Evolutionary conservation across 2,329 filamentous ascomycete genomes (phyloP).

Genomic region (Beauveria australis): DNA sequence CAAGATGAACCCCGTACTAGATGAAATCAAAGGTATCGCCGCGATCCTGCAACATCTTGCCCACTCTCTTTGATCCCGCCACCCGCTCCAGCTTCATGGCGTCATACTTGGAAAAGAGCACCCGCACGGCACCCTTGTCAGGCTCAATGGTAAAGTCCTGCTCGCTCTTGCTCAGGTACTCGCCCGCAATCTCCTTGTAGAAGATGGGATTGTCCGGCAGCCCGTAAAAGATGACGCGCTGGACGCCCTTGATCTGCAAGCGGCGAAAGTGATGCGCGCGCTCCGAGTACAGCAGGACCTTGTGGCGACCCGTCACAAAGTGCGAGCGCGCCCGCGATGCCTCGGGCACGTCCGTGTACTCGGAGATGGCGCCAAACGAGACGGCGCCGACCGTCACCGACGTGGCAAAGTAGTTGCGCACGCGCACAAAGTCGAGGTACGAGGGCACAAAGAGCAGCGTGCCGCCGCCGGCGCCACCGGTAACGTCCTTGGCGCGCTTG

Average conservation of each 20-base stretch:
- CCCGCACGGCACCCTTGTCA: constrained; percentile 51
- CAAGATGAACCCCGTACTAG: constrained; percentile 32
- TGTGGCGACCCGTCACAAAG: constrained; percentile 75
- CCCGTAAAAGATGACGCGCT: constrained; percentile 79
- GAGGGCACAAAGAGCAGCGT: constrained; percentile 85
- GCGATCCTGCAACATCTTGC: constrained; percentile 74
- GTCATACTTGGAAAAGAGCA: constrained; percentile 83
- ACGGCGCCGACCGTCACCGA: constrained; percentile 46
- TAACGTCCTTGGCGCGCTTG: constrained; percentile 52
- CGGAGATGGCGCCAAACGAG: constrained; percentile 68
- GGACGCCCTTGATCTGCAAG: constrained; percentile 74
- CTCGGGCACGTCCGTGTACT: constrained; percentile 75
- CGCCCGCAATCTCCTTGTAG: constrained; percentile 67
- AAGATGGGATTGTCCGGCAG: constrained; percentile 82
- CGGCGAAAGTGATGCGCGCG: constrained; percentile 94
- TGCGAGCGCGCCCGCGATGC: constrained; percentile 79
- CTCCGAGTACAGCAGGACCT: constrained; percentile 83
- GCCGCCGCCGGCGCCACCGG: constrained; percentile 33
- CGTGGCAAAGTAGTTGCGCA: constrained; percentile 86
- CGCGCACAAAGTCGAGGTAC: constrained; percentile 89
- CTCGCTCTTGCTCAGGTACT: constrained; percentile 54
- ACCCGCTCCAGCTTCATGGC: constrained; percentile 80
- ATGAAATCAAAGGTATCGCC: constrained; percentile 95
- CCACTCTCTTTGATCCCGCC: constrained; percentile 72
- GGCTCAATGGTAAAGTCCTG: constrained; percentile 46